Conservation (phyloP, 805 yeast species). For the Zygoascus tannicola region DNA sequence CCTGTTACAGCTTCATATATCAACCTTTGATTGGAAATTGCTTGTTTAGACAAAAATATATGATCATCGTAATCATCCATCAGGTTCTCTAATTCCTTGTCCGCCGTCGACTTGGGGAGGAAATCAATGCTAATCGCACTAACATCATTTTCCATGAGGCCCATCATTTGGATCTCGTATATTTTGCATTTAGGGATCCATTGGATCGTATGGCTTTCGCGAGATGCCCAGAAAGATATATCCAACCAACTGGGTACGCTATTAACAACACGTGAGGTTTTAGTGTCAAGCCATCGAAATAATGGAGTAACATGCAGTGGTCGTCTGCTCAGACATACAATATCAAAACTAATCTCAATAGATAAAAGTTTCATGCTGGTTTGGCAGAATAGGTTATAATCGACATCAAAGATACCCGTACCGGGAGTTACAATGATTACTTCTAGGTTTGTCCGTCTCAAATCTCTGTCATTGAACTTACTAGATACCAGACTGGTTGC, state of each 20-base stretch:
- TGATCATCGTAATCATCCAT: conserved; percentile 62
- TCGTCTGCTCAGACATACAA: conserved; percentile 79
- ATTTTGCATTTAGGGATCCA: conserved; percentile 96
- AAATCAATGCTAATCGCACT: conserved; percentile 59
- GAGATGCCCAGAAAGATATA: conserved; percentile 77
- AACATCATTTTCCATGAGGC: conserved; percentile 85
- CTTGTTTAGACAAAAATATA: conserved; percentile 34
- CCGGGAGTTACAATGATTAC: conserved; percentile 85
- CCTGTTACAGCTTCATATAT: conserved; percentile 20
- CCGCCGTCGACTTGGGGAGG: conserved; percentile 30
- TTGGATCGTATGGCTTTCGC: conserved; percentile 32
- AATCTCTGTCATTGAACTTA: conserved; percentile 73
- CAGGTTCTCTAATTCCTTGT: conserved; percentile 41
- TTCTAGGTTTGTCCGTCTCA: conserved; percentile 86
- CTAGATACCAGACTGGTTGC: conserved; percentile 71
- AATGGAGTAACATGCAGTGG: conserved; percentile 90
- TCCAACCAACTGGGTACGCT: conserved; percentile 95
- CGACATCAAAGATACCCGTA: conserved; percentile 88
- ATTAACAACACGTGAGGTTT: conserved; percentile 30
- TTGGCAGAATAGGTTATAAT: conserved; percentile 60
- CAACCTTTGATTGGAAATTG: conserved; percentile 15
- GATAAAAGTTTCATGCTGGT: conserved; percentile 69
- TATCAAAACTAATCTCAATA: conserved; percentile 79
- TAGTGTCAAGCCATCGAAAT: conserved; percentile 44
- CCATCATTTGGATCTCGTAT: conserved; percentile 97